A percentile compares a stretch with the other conserved stretches of the same genome.
phyloP scores from a whole-genome alignment of 805 yeast genomes.

The Yarrowia divulgata region DNA sequence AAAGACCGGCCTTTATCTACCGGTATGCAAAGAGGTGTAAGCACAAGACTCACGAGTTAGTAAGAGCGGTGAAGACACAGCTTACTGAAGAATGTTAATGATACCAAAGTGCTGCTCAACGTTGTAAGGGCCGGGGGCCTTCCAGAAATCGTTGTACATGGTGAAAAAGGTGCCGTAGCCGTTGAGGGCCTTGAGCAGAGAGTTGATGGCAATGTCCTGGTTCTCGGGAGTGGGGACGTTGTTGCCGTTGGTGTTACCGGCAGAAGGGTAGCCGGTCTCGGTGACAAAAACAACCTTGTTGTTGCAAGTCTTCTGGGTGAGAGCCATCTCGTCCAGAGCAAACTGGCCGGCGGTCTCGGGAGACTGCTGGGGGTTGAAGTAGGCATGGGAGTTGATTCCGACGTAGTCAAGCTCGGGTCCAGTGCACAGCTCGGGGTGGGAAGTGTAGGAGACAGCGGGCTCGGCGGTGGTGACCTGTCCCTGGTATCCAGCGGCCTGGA shows the following conservation, averaged over 20 bases:
- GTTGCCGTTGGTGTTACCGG: slow-evolving; percentile 72
- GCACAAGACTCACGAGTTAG: no score
- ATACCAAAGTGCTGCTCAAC: slow-evolving; percentile 87
- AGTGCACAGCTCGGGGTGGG: slow-evolving; percentile 69
- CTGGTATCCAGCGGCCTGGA: slow-evolving; percentile 72
- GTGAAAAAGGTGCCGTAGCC: slow-evolving; percentile 72
- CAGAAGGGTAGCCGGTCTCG: slow-evolving; percentile 90
- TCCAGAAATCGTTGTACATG: slow-evolving; percentile 88
- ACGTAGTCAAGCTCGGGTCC: slow-evolving; percentile 75
- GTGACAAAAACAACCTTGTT: slow-evolving; percentile 64
- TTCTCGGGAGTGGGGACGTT: slow-evolving; percentile 75
- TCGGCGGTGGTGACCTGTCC: slow-evolving; percentile 86
- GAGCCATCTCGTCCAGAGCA: slow-evolving; percentile 65
- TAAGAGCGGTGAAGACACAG: neutral
- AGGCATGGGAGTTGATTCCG: slow-evolving; percentile 85
- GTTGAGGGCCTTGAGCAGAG: slow-evolving; percentile 62
- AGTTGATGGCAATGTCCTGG: slow-evolving; percentile 71
- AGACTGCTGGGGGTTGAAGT: slow-evolving; percentile 68
- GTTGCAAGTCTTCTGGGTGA: slow-evolving; percentile 65
- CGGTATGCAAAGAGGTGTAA: slow-evolving; percentile 10
- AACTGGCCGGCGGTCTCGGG: slow-evolving; percentile 78
- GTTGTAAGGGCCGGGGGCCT: slow-evolving; percentile 78
- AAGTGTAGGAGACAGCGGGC: slow-evolving; percentile 78
- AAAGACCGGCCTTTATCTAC: slow-evolving; percentile 3
- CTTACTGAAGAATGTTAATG: slow-evolving; percentile 45